These are phyloP conservation scores for Myrmaecium sp. DNA, from an alignment of 2,329 filamentous ascomycete species.

Conservation along the genomic window DNA sequence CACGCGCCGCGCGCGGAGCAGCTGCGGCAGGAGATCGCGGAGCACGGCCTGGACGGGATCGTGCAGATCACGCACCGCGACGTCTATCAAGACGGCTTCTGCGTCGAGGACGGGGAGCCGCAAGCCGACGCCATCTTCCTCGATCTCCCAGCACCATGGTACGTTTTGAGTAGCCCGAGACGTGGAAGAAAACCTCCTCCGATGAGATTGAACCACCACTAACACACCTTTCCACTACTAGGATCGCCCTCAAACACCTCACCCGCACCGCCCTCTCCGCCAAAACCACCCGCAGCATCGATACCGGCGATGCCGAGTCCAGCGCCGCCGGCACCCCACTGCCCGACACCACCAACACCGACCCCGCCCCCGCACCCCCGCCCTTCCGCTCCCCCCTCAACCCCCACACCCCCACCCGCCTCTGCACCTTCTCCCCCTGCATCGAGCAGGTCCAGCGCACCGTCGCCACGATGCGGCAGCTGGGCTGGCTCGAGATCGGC, in stretches of 20 bases:
- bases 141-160: constrained; percentile 69
- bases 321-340: constrained; percentile 25
- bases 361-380: constrained; percentile 5
- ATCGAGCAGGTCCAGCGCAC: constrained; percentile 91
- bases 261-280: constrained; percentile 31
- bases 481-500: constrained; percentile 81
- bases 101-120: constrained; percentile 32
- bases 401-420: constrained; percentile 50
- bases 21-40: constrained; percentile 50
- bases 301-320: constrained; percentile 7
- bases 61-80: constrained; percentile 64
- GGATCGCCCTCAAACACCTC: constrained; percentile 60
- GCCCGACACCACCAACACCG: constrained; percentile 3
- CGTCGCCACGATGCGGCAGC: constrained; percentile 57
- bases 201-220: no score
- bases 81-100: constrained; percentile 60
- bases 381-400: constrained; percentile 41
- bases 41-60: constrained; percentile 46
- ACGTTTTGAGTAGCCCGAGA: neutral
- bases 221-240: neutral
- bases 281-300: constrained; percentile 5
- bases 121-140: constrained; percentile 58
- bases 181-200: no score
- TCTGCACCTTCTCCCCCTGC: constrained; percentile 93
- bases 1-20: constrained; percentile 55